Evolutionary conservation across 768 basidiomycete species (phyloP), one percentile per base, ranked within the genome.

Genomic region (Mycena belliarum): DNA sequence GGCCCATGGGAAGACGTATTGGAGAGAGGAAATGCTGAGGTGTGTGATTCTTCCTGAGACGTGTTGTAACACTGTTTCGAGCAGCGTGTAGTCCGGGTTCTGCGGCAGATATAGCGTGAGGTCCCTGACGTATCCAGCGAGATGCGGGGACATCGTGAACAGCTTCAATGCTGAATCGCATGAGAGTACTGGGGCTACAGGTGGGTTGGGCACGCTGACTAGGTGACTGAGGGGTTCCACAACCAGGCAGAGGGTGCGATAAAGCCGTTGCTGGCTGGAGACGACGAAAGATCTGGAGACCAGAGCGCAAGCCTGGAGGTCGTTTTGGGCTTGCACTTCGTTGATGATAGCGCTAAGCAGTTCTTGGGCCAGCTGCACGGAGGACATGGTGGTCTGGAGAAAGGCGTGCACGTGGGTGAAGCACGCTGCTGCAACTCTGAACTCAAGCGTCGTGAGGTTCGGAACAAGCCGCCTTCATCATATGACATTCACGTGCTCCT

Each of bases 211-310:
- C 11, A 43, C 20, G 16, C 20, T 43, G 7, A 9, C 28, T 14
- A 6, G 10, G 16, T 32, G 28, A 18, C 23, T 18, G 4, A 40
- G 50, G 20, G 41, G 29, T 5, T 26, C n/a, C 5, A 41, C 20
- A 41, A 43, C 42, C n/a, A 53, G 44, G 24, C 43, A 24, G n/a
- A 44, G 15, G 12, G 21, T 14, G 10, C 23, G 42, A 32, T 45
- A 46, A 25, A 53, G 52, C 9, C 24, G 33, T n/a, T 35, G 52
- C 38, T 53, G 52, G 44, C 52, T 53, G 24, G 33, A 42, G 6
- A 37, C 33, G 24, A 37, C 24, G 43, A 53, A 46, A 0, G 44
- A 25, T 7, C 18, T 53, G 6, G 52, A 23, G 12, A 38, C 35
- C 33, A 53, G 35, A 15, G 52, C 44, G 35, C 43, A 53, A 2